These are phyloP conservation scores for Phialocephala subalpina DNA, from an alignment of 2,329 filamentous ascomycete genomes.

Conservation along the genomic window DNA sequence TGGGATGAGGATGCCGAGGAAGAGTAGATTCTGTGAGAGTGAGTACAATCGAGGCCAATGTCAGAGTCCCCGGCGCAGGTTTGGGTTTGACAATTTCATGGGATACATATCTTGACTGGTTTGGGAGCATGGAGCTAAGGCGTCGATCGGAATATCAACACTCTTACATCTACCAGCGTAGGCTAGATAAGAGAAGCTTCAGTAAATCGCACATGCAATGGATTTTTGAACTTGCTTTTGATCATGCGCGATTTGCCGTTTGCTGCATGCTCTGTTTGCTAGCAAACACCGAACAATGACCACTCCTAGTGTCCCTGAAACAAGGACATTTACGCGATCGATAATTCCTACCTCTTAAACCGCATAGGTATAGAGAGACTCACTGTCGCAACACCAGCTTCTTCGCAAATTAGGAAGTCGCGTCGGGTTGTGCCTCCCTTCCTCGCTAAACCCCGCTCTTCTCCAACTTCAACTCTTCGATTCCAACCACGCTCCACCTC, in stretches of 20 bases:
- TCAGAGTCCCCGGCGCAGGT: too few species aligned
- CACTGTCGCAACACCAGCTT: not conserved
- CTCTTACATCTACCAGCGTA: not conserved
- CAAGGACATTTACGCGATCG: not conserved
- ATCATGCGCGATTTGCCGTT: not conserved
- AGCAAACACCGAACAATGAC: too few species aligned
- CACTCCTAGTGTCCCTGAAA: too few species aligned
- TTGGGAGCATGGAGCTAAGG: not conserved
- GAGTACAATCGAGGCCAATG: not conserved
- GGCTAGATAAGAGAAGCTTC: not conserved
- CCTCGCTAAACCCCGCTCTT: not conserved
- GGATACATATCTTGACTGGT: not conserved
- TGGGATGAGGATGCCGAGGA: constrained; percentile 66
- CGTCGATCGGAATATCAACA: constrained; percentile 1
- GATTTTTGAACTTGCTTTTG: not conserved
- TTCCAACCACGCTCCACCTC: not conserved
- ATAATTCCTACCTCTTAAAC: not conserved
- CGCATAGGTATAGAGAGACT: not conserved
- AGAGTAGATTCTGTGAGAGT: constrained; percentile 32
- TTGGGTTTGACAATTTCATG: too few species aligned
- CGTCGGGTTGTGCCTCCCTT: not conserved
- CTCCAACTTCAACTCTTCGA: not conserved
- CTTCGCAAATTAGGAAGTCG: not conserved
- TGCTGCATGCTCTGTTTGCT: not conserved
- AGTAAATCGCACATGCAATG: not conserved